Evolutionary conservation across 345 rosid species (phyloP).

Genomic region (Corchorus capsularis): DNA sequence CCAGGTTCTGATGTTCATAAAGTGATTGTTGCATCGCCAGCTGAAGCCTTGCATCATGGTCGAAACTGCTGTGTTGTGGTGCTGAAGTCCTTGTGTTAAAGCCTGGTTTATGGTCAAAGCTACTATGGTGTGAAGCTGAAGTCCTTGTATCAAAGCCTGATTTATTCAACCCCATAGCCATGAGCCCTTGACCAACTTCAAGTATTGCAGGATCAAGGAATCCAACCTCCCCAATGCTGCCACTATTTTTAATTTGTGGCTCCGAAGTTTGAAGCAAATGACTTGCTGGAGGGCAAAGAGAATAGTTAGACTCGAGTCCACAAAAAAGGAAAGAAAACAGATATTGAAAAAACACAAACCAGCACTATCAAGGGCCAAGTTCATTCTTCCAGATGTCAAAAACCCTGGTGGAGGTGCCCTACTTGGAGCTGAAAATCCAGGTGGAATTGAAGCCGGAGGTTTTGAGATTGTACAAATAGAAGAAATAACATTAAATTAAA

Average conservation of each 20-base stretch:
- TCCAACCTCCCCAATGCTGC: slow-evolving; percentile 36
- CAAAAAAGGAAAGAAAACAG: slow-evolving; percentile 1
- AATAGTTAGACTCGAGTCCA: not conserved
- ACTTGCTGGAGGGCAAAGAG: slow-evolving; percentile 35
- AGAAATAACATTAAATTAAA: slow-evolving; percentile 4
- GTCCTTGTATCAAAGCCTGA: slow-evolving; percentile 35
- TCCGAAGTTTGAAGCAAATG: slow-evolving; percentile 32
- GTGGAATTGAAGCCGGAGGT: slow-evolving; percentile 50
- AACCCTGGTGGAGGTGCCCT: slow-evolving; percentile 65
- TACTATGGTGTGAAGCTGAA: slow-evolving; percentile 23
- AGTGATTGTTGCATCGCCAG: slow-evolving; percentile 38
- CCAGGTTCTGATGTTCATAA: slow-evolving; percentile 37
- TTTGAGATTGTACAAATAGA: slow-evolving; percentile 38
- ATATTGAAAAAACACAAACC: slow-evolving; percentile 30
- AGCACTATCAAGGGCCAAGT: slow-evolving; percentile 36
- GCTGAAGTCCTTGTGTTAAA: slow-evolving; percentile 34
- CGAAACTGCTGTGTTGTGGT: slow-evolving; percentile 26
- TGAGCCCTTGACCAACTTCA: slow-evolving; percentile 43
- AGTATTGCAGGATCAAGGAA: slow-evolving; percentile 53
- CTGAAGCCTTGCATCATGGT: slow-evolving; percentile 40
- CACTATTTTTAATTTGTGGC: slow-evolving; percentile 27
- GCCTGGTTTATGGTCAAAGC: slow-evolving; percentile 35
- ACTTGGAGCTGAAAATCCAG: slow-evolving; percentile 55
- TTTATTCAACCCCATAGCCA: slow-evolving; percentile 30
- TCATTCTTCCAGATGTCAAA: slow-evolving; percentile 43